phyloP scores from a whole-genome alignment of 805 yeast genomes.

The Candida sonorensis region DNA sequence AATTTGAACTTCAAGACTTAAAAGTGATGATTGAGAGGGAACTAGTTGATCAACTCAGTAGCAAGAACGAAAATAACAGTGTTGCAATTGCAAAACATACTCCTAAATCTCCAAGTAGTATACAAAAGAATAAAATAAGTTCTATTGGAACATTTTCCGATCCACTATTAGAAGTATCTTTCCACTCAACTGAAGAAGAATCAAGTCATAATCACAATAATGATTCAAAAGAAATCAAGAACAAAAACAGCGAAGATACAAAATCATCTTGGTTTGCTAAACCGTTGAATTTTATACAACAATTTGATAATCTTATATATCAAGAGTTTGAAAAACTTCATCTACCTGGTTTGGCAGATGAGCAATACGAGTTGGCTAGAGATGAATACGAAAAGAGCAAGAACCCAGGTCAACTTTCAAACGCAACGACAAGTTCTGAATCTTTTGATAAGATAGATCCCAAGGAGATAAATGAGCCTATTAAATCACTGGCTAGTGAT shows the following conservation, averaged over 20 bases:
- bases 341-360: constrained; percentile 24
- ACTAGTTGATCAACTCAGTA: constrained; percentile 34
- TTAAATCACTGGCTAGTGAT: constrained; percentile 16
- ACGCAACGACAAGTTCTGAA: constrained; percentile 9
- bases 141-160: constrained; percentile 12
- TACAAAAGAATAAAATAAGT: constrained; percentile 9
- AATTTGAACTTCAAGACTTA: constrained; percentile 43
- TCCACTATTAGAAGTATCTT: constrained; percentile 16
- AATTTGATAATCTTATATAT: constrained; percentile 60
- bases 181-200: constrained; percentile 8
- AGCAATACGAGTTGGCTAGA: constrained; percentile 2
- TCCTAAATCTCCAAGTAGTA: constrained; percentile 16
- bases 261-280: constrained; percentile 32
- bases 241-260: too few species aligned
- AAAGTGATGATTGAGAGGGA: constrained; percentile 41
- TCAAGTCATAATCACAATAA: too few species aligned
- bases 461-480: constrained; percentile 20
- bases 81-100: constrained; percentile 9
- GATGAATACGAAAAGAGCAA: constrained; percentile 4
- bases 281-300: constrained; percentile 57
- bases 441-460: constrained; percentile 10
- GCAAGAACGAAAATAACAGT: background rate
- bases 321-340: constrained; percentile 55
- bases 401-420: background rate
- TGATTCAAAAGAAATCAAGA: too few species aligned